Evolutionary conservation across 73 alveolate species (phyloP), one percentile per base, ranked within the genome.

Genomic region (Paramecium biaurelia): DNA sequence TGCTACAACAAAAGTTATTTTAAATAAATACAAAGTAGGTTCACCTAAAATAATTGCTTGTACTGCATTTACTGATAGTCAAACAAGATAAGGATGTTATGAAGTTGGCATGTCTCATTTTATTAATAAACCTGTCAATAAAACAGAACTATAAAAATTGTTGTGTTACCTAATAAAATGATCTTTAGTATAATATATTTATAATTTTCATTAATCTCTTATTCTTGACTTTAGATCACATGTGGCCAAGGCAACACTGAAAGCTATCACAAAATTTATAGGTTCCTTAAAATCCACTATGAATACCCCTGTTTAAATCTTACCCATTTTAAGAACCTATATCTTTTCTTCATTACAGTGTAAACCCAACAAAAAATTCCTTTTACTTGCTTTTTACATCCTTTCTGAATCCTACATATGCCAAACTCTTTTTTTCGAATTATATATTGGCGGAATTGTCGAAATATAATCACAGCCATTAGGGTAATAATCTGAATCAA

Each of bases 11-110:
- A 89, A 47, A 70, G 28, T 35, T 12, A 70, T 89, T 5, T 26
- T 76, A 89, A 49, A 67, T 12, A 24, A 42, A 79, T 41, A 79
- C 10, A 42, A 24, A 43, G 12, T 7, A 4, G 43, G 32, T 41
- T 26, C 70, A 11, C 74, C 70, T 12, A 43, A 42, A 79, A 79
- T 79, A 5, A 47, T 79, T 24, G 90, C 90, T 21, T 79, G 90
- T 45, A 79, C 90, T 18, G 90, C 90, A 79, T 79, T 79, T 79
- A 79, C 90, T 10, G 90, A 79, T 79, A 42, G 45, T 45, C 47
- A 79, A 9, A 79, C 90, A 4, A 79, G 56, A 42, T 23, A 79
- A 42, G 32, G 56, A 5, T 79, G 90, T 45, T 79, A 79, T 47
- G 76, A 79, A 23, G 30, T 28, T 20, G 90, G 90, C 7, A 79